Conservation (phyloP, 139 green algal species). For the Raphidocelis subcapitata region DNA sequence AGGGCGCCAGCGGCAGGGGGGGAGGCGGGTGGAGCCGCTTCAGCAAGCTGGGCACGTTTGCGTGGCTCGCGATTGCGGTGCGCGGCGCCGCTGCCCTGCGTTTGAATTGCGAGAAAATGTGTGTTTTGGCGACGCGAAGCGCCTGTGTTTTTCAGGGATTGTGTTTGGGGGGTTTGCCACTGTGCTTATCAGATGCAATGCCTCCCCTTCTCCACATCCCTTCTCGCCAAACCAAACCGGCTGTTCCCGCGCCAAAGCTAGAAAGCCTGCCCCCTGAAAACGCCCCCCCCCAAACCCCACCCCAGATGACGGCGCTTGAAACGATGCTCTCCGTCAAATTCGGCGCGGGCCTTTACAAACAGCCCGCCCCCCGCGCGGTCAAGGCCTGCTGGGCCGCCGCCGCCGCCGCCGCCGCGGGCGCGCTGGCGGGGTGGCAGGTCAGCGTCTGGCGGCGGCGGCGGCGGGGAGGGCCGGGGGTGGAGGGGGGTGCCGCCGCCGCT, state of each 20-base stretch:
- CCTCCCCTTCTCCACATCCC: not conserved
- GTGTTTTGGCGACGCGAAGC: not conserved
- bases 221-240: not conserved
- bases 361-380: slow-evolving; percentile 56
- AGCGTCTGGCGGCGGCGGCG: slow-evolving; percentile 16
- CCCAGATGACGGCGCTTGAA: slow-evolving; percentile 58
- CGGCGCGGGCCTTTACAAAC: slow-evolving; percentile 60
- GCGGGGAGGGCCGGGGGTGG: not conserved
- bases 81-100: not conserved
- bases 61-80: slow-evolving; percentile 71
- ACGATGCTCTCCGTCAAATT: slow-evolving; percentile 84
- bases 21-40: slow-evolving; percentile 20
- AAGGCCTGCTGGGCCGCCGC: slow-evolving; percentile 42
- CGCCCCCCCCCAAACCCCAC: not conserved
- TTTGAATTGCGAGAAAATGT: not conserved
- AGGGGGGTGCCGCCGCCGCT: not conserved
- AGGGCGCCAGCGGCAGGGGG: slow-evolving; percentile 26
- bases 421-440: slow-evolving; percentile 45
- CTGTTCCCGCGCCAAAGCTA: not conserved
- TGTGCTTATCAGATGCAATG: not conserved
- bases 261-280: not conserved
- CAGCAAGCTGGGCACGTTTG: slow-evolving; percentile 81
- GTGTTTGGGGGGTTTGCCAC: not conserved
- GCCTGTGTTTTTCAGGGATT: not conserved
- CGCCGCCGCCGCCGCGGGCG: not conserved